A percentile compares a stretch with the other conserved stretches of the same genome.
phyloP scores from a whole-genome alignment of 2,329 filamentous ascomycete genomes.

The Incumbomyces delicatus region DNA sequence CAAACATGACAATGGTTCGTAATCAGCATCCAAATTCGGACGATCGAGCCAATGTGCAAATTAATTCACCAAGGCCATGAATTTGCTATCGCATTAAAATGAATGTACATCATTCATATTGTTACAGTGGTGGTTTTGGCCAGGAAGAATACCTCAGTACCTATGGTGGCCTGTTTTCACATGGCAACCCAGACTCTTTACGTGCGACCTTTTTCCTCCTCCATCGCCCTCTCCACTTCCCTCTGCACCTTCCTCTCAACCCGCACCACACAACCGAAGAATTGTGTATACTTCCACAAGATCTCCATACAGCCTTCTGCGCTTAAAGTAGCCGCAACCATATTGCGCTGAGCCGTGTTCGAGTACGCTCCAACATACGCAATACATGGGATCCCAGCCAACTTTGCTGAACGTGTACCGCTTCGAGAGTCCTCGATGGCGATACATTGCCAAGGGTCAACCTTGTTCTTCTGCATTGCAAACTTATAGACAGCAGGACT shows the following conservation, averaged over 20 bases:
- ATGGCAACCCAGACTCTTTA: too few relatives aligned
- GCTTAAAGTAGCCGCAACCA: slow-evolving; percentile 61
- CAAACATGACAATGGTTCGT: too few relatives aligned
- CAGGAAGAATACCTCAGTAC: too few relatives aligned
- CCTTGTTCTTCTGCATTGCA: slow-evolving; percentile 63
- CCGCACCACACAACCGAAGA: slow-evolving; percentile 31
- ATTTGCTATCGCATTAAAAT: too few relatives aligned
- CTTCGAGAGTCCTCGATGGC: slow-evolving; percentile 85
- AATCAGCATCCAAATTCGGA: too few relatives aligned
- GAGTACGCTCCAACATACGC: slow-evolving; percentile 77
- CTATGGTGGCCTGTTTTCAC: too few relatives aligned
- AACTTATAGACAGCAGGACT: slow-evolving; percentile 80
- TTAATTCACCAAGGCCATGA: too few relatives aligned
- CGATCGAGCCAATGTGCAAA: too few relatives aligned
- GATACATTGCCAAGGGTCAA: slow-evolving; percentile 60
- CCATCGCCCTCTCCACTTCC: background rate
- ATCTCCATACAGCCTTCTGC: slow-evolving; percentile 55
- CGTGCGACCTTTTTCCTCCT: background rate
- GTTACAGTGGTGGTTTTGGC: too few relatives aligned
- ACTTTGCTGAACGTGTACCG: slow-evolving; percentile 65
- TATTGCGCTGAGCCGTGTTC: slow-evolving; percentile 47
- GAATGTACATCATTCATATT: too few relatives aligned
- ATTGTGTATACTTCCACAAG: slow-evolving; percentile 43
- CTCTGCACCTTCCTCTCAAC: slow-evolving; percentile 26
- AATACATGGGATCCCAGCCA: slow-evolving; percentile 70